Percentiles rank a stretch among this genome's conserved stretches.
These are phyloP conservation scores for Pythium aristosporum DNA, from an alignment of 352 stramenopile species.

Conservation along the genomic window DNA sequence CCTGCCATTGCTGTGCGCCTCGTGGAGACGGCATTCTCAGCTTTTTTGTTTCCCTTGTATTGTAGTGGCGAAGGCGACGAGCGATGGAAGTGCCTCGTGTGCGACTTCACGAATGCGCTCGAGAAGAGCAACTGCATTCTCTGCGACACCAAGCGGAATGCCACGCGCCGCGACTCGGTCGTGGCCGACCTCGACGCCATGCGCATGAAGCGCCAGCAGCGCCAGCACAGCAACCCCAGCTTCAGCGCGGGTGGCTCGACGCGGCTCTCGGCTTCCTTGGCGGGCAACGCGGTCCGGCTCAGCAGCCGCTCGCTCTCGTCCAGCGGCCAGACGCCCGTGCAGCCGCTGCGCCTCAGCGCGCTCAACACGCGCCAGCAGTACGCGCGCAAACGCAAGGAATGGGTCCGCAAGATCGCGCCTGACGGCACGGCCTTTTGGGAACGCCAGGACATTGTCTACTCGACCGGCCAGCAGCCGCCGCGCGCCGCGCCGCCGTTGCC, in stretches of 20 bases:
- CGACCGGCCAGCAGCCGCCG: constrained; percentile 1
- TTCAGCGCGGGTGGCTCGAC: constrained; percentile 5
- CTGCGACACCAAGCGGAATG: constrained; percentile 68
- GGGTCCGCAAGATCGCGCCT: constrained; percentile 59
- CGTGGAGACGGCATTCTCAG: neutral
- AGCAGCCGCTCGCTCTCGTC: constrained; percentile 28
- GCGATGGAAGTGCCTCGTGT: constrained; percentile 77
- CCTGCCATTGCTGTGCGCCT: neutral
- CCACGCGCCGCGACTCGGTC: constrained; percentile 28
- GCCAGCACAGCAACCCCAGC: neutral
- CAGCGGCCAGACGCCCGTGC: constrained; percentile 17
- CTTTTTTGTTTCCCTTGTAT: constrained; percentile 1
- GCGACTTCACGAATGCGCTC: constrained; percentile 74
- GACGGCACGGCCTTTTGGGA: constrained; percentile 78
- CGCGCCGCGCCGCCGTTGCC: neutral
- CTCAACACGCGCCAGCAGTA: constrained; percentile 79
- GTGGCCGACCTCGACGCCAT: constrained; percentile 26
- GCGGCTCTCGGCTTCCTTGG: constrained; percentile 4
- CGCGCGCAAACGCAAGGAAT: constrained; percentile 78
- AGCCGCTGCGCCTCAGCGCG: constrained; percentile 43
- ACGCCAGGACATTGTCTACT: constrained; percentile 45
- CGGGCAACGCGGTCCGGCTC: constrained; percentile 14
- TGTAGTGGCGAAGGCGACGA: constrained; percentile 47
- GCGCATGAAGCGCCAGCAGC: constrained; percentile 29
- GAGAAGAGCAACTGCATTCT: constrained; percentile 62